Percentiles rank a stretch among this genome's conserved stretches.
Conservation (phyloP, 495 filamentous ascomycete genomes). For the Niebla homalea region DNA sequence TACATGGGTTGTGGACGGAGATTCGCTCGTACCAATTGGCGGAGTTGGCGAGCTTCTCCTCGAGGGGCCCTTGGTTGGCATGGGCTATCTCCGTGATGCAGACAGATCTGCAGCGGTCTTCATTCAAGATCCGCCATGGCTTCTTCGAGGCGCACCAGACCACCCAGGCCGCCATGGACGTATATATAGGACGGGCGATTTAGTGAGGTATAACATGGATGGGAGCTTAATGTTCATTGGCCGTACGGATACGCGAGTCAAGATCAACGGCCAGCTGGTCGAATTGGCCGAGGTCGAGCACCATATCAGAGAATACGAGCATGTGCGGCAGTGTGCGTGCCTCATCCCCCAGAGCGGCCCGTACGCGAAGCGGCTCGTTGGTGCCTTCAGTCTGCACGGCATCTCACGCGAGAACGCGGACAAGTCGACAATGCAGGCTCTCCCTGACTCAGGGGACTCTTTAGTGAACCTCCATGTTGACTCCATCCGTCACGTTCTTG, state of each 20-base stretch:
- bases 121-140: constrained; percentile 36
- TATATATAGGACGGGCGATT: constrained; percentile 35
- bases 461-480: too few relatives aligned
- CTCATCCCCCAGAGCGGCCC: too few relatives aligned
- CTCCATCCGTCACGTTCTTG: too few relatives aligned
- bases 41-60: constrained; percentile 40
- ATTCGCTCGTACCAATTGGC: constrained; percentile 36
- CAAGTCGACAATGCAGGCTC: too few relatives aligned
- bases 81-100: constrained; percentile 37
- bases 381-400: too few relatives aligned
- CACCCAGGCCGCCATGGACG: too few relatives aligned
- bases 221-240: constrained; percentile 33
- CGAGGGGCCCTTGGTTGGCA: constrained; percentile 39
- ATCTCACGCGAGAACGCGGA: too few relatives aligned
- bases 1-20: constrained; percentile 37
- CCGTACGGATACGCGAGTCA: constrained; percentile 35
- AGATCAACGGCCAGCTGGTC: constrained; percentile 37
- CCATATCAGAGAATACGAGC: constrained; percentile 14
- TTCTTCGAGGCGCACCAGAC: constrained; percentile 8
- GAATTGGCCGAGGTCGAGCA: constrained; percentile 38
- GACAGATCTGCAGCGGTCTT: constrained; percentile 34
- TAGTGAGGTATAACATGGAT: constrained; percentile 28
- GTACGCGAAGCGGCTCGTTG: too few relatives aligned
- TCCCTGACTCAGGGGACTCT: too few relatives aligned
- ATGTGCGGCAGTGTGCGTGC: too few relatives aligned